Evolutionary conservation across 768 basidiomycete genomes (phyloP).

Genomic region (Dictyophora rubrovolvata): DNA sequence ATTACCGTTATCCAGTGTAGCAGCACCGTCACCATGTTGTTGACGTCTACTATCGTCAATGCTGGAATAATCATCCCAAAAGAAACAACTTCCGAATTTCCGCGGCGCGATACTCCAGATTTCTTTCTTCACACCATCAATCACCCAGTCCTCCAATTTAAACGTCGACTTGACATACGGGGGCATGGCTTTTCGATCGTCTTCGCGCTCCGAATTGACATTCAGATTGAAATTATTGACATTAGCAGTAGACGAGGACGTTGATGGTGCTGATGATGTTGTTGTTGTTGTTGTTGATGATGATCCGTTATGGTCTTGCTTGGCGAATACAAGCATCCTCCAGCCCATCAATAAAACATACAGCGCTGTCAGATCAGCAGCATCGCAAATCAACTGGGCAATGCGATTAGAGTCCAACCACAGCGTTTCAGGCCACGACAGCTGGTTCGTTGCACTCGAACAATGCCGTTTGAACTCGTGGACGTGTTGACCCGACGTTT

Average conservation of each 20-base stretch:
- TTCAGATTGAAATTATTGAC: slow-evolving; percentile 19
- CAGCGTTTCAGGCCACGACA: slow-evolving; percentile 59
- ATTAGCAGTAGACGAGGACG: slow-evolving; percentile 22
- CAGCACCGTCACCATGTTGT: not conserved
- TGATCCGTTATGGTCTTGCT: not conserved
- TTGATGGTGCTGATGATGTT: slow-evolving; percentile 19
- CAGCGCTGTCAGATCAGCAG: slow-evolving; percentile 60
- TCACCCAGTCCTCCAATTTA: slow-evolving; percentile 38
- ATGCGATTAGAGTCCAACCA: slow-evolving; percentile 73
- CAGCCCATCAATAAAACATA: slow-evolving; percentile 78
- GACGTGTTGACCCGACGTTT: not conserved
- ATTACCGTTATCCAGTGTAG: not conserved
- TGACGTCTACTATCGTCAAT: not conserved
- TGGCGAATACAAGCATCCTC: slow-evolving; percentile 53
- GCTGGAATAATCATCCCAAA: slow-evolving; percentile 9
- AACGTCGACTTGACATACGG: not conserved
- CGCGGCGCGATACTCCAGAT: slow-evolving; percentile 58
- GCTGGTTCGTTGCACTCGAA: not conserved
- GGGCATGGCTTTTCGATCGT: not conserved
- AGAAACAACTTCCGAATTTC: slow-evolving; percentile 53
- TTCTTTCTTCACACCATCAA: slow-evolving; percentile 60
- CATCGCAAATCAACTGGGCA: slow-evolving; percentile 55
- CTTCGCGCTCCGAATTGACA: slow-evolving; percentile 21
- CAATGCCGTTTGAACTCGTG: not conserved
- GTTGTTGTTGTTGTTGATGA: not conserved